A percentile compares a stretch with the other conserved stretches of the same genome.
Evolutionary conservation across 495 filamentous ascomycete species (phyloP).

Genomic region (Talaromyces stipitatus): DNA sequence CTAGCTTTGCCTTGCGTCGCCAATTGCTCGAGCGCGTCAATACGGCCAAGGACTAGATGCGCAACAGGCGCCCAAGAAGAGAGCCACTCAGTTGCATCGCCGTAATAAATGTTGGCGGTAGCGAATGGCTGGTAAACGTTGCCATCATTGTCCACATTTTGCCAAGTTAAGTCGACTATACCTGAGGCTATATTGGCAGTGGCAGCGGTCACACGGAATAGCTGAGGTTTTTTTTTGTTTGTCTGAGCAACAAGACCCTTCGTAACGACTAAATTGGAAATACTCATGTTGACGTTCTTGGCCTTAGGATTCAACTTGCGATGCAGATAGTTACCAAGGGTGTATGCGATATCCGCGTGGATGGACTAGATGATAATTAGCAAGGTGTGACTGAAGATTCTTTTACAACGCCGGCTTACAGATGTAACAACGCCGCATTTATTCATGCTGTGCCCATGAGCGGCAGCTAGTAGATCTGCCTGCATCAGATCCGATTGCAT

Average conservation of each 20-base stretch:
- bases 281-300: constrained; percentile 15
- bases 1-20: constrained; percentile 18
- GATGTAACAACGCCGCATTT: constrained; percentile 26
- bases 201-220: constrained; percentile 21
- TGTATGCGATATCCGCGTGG: constrained; percentile 24
- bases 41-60: constrained; percentile 24
- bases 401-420: too few relatives aligned
- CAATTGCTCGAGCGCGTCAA: constrained; percentile 16
- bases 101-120: constrained; percentile 13
- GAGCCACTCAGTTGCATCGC: constrained; percentile 12
- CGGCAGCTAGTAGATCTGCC: constrained; percentile 21
- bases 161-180: constrained; percentile 21
- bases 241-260: constrained; percentile 18
- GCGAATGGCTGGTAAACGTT: constrained; percentile 18
- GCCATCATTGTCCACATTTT: constrained; percentile 14
- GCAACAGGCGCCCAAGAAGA: constrained; percentile 14
- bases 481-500: constrained; percentile 27
- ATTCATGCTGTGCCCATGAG: constrained; percentile 32
- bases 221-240: constrained; percentile 19
- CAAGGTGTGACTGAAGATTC: too few relatives aligned
- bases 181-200: constrained; percentile 15
- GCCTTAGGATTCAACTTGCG: constrained; percentile 9
- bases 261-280: constrained; percentile 16
- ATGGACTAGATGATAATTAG: constrained; percentile 19
- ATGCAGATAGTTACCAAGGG: constrained; percentile 19